Evolutionary conservation across 352 stramenopile genomes (phyloP).

Genomic region (Pythium catenulatum): DNA sequence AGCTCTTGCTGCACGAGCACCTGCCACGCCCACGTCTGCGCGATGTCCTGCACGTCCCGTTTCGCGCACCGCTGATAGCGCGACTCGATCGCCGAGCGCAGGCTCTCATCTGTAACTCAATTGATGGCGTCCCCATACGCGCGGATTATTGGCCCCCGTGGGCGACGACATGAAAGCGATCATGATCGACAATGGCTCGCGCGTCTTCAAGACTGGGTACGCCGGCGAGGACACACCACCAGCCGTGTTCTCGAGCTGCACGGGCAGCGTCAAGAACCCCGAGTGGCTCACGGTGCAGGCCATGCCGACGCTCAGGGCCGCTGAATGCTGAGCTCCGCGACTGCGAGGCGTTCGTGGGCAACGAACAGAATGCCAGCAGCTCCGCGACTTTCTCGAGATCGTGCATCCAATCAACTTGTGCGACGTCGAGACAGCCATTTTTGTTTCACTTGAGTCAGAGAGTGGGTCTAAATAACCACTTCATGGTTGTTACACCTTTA

Average conservation of each 20-base stretch:
- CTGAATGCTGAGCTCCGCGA: constrained; percentile 85
- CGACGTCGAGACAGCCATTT: constrained; percentile 83
- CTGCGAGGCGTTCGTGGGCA: constrained; percentile 82
- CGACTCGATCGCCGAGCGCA: too few species aligned
- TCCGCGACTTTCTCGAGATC: constrained; percentile 82
- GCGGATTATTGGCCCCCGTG: constrained; percentile 47
- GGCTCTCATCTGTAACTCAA: too few species aligned
- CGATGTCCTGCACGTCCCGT: too few species aligned
- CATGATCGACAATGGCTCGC: constrained; percentile 93
- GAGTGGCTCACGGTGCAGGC: constrained; percentile 87
- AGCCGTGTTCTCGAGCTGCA: constrained; percentile 81
- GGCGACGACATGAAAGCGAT: constrained; percentile 79
- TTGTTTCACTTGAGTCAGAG: too few species aligned
- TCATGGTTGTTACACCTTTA: too few species aligned
- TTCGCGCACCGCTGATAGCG: too few species aligned
- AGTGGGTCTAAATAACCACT: too few species aligned
- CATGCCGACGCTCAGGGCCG: constrained; percentile 70
- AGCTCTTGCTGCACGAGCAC: too few species aligned
- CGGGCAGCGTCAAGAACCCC: constrained; percentile 87
- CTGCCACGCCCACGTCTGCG: too few species aligned
- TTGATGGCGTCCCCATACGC: too few species aligned
- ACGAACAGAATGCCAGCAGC: constrained; percentile 81
- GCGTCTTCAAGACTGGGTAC: constrained; percentile 89
- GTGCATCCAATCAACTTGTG: constrained; percentile 88
- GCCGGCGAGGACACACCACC: constrained; percentile 91